Base-by-base conservation (phyloP, 2,329 filamentous ascomycete genomes). In the Dryadomyces quercivorus region DNA sequence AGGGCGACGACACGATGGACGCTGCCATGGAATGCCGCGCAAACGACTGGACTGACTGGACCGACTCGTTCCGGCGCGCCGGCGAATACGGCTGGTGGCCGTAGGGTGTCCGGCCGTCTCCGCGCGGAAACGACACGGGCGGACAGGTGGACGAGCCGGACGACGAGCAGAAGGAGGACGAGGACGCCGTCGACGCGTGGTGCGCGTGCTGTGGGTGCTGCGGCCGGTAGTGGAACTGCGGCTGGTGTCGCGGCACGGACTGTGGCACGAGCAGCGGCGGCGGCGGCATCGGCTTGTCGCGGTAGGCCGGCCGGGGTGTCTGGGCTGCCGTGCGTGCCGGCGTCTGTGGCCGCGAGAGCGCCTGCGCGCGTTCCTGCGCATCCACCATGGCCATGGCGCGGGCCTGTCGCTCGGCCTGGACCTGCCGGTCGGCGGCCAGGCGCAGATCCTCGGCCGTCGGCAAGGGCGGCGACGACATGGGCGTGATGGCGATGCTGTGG, bases 151-250 rank as follows among this genome's bases (percentile, higher is more conserved):
- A 31, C 4, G 26, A 42, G 42, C 16, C 7, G 12, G 42, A 18
- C 15, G n/a, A 44, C 16, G 49, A 16, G n/a, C n/a, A n/a, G 38
- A 31, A 4, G 21, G 34, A 8, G 21, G 42, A 4, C 22, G 43
- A 13, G 22, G 40, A 31, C 3, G 22, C 20, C 18, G 40, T n/a
- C 7, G 36, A 38, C 7, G 13, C 20, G 5, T 51, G 36, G 16
- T 44, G 49, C 5, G n/a, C 10, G n/a, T 42, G 49, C 34, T 40
- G 48, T 40, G 38, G 34, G 1, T 16, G 38, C 21, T 57, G 56
- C 10, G 52, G 45, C 22, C 46, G 54, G 51, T 58, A 55, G 55
- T 54, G 55, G 56, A 54, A 58, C 55, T 55, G 50, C 3, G 55
- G 51, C 3, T 50, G 52, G 15, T 55, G 52, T 8, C 44, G 56